Evolutionary conservation across 1,139 yeast genomes (phyloP), one percentile per base, ranked within the genome.

Genomic region (Ashbya aceris): DNA sequence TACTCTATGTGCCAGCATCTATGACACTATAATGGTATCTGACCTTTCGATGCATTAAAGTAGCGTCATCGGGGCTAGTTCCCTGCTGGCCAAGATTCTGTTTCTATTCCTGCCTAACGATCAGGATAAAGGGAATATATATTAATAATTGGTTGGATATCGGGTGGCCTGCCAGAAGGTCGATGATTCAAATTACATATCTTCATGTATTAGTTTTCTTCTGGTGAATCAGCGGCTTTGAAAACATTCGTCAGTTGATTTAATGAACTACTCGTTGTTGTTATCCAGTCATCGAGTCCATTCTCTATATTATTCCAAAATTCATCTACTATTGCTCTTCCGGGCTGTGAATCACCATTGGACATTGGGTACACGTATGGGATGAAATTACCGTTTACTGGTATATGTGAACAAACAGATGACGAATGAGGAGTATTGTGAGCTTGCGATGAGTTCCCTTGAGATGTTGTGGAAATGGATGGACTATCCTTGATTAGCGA

Each of bases 301-400:
- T 29, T 30, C 12, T 40, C 46, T 20, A 33, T 40, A 28, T 37
- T 43, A 30, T 14, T 34, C 46, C 46, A 43, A 30, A 43, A 40
- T 27, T 40, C 41, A 33, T 43, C 46, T 6, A 40, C 41, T 28
- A 43, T 29, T 13, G 34, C 20, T 13, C 40, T 40, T 12, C 35
- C 4, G n/a, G 27, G 5, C 27, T 34, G 37, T 8, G 7, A 29
- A 20, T 34, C 37, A 7, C n/a, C 20, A 10, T 9, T 23, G n/a
- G 37, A 28, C 37, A 23, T 34, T 17, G 29, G 14, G 7, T 34
- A 34, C 37, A 34, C 6, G 8, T 7, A 20, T 3, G n/a, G 37
- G 6, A 28, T n/a, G 13, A 11, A 17, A 17, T 3, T 17, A 17
- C 23, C 6, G 23, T 6, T 17, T 17, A 17, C 23, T 17, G 23